These are phyloP conservation scores for Metarhizium sp. DNA, from an alignment of 2,329 filamentous ascomycete species.

Conservation along the genomic window DNA sequence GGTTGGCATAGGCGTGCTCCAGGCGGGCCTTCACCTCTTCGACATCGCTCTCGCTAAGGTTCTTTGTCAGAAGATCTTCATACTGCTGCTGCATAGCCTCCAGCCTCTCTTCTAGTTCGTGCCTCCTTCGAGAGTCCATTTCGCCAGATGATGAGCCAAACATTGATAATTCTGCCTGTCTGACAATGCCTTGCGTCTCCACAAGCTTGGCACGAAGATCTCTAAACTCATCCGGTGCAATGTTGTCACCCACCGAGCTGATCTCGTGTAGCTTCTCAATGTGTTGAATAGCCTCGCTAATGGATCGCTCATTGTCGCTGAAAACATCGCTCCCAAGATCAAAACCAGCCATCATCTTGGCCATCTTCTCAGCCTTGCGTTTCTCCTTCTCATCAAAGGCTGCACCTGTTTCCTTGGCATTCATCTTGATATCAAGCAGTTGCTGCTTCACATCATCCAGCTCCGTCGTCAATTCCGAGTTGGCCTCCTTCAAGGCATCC, in stretches of 20 bases:
- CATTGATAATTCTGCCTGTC: constrained; percentile 82
- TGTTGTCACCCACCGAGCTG: constrained; percentile 65
- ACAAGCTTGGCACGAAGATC: constrained; percentile 69
- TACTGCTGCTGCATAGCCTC: constrained; percentile 71
- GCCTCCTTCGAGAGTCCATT: constrained; percentile 56
- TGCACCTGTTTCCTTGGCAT: constrained; percentile 83
- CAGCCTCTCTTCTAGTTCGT: constrained; percentile 70
- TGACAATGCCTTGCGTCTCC: constrained; percentile 84
- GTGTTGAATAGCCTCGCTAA: constrained; percentile 75
- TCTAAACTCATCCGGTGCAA: constrained; percentile 73
- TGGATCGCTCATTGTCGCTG: constrained; percentile 81
- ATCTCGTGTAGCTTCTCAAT: constrained; percentile 71
- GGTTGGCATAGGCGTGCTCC: constrained; percentile 65
- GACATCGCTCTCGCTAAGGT: constrained; percentile 67
- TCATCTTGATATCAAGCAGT: constrained; percentile 92
- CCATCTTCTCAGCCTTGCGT: constrained; percentile 98
- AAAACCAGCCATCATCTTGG: constrained; percentile 99
- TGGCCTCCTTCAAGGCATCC: constrained; percentile 94
- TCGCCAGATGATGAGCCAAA: constrained; percentile 59
- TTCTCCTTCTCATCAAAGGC: constrained; percentile 95
- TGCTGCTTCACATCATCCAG: constrained; percentile 95
- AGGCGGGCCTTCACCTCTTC: constrained; percentile 77
- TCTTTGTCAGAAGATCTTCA: constrained; percentile 70
- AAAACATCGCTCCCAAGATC: constrained; percentile 89
- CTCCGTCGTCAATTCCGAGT: constrained; percentile 82